Base-by-base conservation (phyloP, 768 basidiomycete species). In the Kwoniella mangroviensis region DNA sequence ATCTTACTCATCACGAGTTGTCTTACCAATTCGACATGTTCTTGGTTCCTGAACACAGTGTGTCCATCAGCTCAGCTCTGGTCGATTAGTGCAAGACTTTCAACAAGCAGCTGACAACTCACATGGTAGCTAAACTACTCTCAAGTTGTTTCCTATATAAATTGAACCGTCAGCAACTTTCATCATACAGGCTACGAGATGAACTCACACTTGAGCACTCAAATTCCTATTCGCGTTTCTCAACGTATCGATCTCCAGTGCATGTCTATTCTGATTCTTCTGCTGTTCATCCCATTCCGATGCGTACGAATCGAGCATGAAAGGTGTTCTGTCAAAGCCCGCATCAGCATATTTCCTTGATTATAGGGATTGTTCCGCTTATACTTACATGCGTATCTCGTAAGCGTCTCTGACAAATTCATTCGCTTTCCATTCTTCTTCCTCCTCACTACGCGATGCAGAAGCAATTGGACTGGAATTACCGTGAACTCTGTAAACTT, bases 291-390 rank as follows among this genome's bases (percentile, higher is more conserved):
- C 89, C 79, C 94, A 96, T 84, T 97, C 94, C 64, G 89, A 91
- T 41, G 90, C 88, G 80, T 92, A 96, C 21, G 89, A 87, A 78
- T 98, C 96, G 51, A 98, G 86, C 93, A 95, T 94, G 84, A 98
- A 95, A 0, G 97, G 93, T 4, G 95, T 97, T 73, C 82, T 83
- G 53, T 2, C 12, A 34, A 28, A 34, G 5, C 34, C 34, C 34
- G 34, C 34, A 34, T 34, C 34, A 34, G 34, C 34, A 34, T 34
- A 34, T 34, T 34, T 34, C 4, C 34, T 34, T 34, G 34, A 34
- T 34, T 34, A 34, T 34, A 34, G 34, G 34, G 5, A 7, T 34
- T 34, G 34, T 34, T 34, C 6, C 6, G 6, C 34, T 3, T 19
- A 54, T 24, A 73, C 81, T 81, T 67, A 83, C 83, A 99, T 93